Conservation (phyloP, 2,329 filamentous ascomycete genomes). For the Pseudogymnoascus sp. region DNA sequence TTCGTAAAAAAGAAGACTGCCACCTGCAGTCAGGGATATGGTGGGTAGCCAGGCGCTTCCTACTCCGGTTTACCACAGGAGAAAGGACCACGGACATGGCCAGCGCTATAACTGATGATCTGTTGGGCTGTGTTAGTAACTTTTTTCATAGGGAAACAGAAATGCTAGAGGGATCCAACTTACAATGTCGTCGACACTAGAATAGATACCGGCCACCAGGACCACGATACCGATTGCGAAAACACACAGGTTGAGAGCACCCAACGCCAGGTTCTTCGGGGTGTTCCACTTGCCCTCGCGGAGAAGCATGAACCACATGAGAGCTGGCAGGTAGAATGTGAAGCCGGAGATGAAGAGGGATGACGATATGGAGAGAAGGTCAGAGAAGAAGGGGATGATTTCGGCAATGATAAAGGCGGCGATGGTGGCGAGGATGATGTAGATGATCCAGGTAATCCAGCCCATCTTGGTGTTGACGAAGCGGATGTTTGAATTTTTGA, state of each 20-base stretch:
- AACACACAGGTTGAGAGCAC: conserved; percentile 18
- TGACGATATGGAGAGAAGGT: conserved; percentile 33
- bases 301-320: conserved; percentile 25
- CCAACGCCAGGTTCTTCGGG: conserved; percentile 20
- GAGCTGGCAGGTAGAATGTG: conserved; percentile 24
- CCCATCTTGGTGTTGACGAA: conserved; percentile 23
- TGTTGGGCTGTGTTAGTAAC: not conserved
- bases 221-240: conserved; percentile 21
- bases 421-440: conserved; percentile 37
- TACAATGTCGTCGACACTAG: conserved; percentile 22
- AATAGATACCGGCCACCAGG: conserved; percentile 21
- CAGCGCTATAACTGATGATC: not conserved
- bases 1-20: conserved; percentile 3
- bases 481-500: conserved; percentile 19
- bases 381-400: conserved; percentile 48
- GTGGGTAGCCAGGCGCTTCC: not conserved
- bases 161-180: conserved; percentile 11
- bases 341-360: conserved; percentile 25
- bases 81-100: not conserved
- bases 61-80: not conserved
- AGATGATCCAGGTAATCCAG: conserved; percentile 35
- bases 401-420: conserved; percentile 49
- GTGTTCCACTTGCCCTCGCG: conserved; percentile 23
- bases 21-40: not conserved
- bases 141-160: too few species aligned